Percentiles rank a stretch among this genome's conserved stretches.
Conservation (phyloP, 1,284 basidiomycete species). For the Papiliotrema nemorosa region DNA sequence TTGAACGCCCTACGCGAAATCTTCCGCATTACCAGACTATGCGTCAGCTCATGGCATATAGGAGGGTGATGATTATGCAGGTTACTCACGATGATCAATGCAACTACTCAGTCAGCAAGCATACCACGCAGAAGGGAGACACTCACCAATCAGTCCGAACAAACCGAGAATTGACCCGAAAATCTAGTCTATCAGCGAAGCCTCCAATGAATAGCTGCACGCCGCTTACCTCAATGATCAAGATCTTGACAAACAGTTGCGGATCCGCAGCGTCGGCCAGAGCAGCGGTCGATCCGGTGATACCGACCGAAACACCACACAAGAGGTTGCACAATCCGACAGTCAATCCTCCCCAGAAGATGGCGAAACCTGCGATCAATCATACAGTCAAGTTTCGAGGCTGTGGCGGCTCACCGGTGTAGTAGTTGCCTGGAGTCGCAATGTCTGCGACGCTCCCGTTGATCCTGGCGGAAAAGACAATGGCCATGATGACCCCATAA, state of each 20-base stretch:
- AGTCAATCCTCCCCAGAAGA: conserved; percentile 93
- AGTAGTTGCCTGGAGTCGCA: conserved; percentile 81
- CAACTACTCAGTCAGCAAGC: conserved; percentile 36
- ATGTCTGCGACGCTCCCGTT: conserved; percentile 60
- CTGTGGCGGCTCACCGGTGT: conserved; percentile 63
- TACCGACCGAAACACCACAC: conserved; percentile 84
- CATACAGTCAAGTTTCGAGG: too few relatives aligned
- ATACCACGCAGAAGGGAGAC: too few relatives aligned
- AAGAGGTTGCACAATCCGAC: conserved; percentile 86
- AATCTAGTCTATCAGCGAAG: conserved; percentile 55
- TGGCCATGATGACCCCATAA: conserved; percentile 86
- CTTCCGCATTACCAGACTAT: conserved; percentile 50
- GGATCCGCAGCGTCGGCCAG: conserved; percentile 90
- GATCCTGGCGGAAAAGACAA: conserved; percentile 84
- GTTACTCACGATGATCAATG: conserved; percentile 49
- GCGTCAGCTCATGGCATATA: too few relatives aligned
- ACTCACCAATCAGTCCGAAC: conserved; percentile 84
- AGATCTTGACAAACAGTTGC: conserved; percentile 86
- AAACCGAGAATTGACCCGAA: conserved; percentile 89
- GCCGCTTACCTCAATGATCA: conserved; percentile 67
- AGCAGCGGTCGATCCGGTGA: conserved; percentile 88
- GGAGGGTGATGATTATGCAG: too few relatives aligned
- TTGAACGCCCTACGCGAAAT: conserved; percentile 36
- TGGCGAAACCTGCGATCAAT: conserved; percentile 64
- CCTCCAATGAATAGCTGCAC: neutral